Evolutionary conservation across 768 basidiomycete species (phyloP).

Genomic region (Podaxis sp.): DNA sequence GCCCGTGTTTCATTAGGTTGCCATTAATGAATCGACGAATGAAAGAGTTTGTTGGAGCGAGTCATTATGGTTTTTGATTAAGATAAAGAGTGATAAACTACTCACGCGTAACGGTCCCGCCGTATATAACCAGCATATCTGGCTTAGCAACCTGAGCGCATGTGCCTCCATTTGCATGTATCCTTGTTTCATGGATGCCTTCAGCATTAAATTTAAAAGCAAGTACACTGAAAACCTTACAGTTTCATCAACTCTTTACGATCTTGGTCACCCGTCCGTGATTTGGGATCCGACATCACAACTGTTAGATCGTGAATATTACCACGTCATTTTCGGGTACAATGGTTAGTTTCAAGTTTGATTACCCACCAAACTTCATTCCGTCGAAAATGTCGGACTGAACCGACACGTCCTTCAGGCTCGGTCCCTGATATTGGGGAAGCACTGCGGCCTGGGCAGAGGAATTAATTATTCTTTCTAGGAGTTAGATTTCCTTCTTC

Average conservation of each 20-base stretch:
- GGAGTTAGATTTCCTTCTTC: background rate
- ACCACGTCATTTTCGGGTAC: constrained; percentile 1
- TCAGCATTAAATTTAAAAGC: background rate
- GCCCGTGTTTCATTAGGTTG: background rate
- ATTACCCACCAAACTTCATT: constrained; percentile 73
- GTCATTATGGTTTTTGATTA: background rate
- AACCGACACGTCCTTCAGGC: constrained; percentile 56
- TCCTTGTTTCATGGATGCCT: constrained; percentile 40
- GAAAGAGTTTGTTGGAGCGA: background rate
- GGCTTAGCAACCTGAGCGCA: constrained; percentile 61
- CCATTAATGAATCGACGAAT: background rate
- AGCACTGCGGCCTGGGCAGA: constrained; percentile 53
- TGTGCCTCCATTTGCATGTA: constrained; percentile 68
- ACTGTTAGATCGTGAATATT: constrained; percentile 39
- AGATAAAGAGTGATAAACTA: constrained; percentile 15
- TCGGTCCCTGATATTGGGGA: constrained; percentile 66
- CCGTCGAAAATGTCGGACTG: constrained; percentile 70
- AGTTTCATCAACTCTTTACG: constrained; percentile 68
- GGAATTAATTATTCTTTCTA: constrained; percentile 2
- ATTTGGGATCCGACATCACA: constrained; percentile 75
- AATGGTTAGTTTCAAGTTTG: background rate
- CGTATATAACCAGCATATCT: constrained; percentile 62
- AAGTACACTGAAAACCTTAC: constrained; percentile 35
- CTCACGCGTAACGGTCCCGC: constrained; percentile 68
- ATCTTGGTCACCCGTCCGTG: constrained; percentile 61